These are phyloP conservation scores for Lagenaria siceraria DNA, from an alignment of 306 rosid species.

Conservation along the genomic window DNA sequence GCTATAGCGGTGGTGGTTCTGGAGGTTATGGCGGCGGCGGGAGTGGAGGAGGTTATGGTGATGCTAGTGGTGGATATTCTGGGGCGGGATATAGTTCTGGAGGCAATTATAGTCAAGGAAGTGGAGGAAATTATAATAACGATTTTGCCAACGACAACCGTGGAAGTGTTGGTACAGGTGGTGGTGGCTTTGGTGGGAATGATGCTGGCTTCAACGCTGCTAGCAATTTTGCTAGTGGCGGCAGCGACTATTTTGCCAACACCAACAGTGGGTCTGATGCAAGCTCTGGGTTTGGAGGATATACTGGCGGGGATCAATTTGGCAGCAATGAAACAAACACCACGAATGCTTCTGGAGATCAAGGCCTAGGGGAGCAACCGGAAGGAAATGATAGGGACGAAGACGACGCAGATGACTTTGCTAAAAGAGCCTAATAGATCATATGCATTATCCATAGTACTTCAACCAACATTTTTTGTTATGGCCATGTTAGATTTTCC, in stretches of 20 bases:
- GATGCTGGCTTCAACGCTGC: constrained; percentile 17
- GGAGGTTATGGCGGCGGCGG: constrained; percentile 16
- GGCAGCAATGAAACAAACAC: constrained; percentile 9
- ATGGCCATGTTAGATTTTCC: background rate
- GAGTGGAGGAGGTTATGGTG: constrained; percentile 17
- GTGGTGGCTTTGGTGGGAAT: constrained; percentile 15
- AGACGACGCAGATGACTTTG: constrained; percentile 29
- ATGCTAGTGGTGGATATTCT: constrained; percentile 6
- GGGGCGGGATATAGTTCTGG: constrained; percentile 24
- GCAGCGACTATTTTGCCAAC: constrained; percentile 1
- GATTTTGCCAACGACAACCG: background rate
- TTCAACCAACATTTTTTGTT: background rate
- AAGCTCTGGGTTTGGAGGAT: constrained; percentile 13
- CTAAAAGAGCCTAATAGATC: constrained; percentile 55
- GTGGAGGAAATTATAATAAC: constrained; percentile 21
- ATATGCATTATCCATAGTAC: background rate
- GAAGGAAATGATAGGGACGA: constrained; percentile 39
- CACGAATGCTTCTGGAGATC: constrained; percentile 6
- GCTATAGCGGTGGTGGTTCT: constrained; percentile 2
- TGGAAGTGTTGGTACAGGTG: background rate
- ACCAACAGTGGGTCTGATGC: constrained; percentile 13
- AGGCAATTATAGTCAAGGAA: constrained; percentile 18
- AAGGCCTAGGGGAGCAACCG: constrained; percentile 6
- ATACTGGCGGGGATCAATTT: constrained; percentile 15
- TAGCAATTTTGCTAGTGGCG: constrained; percentile 11